Base-by-base conservation (phyloP, 169 alveolate genomes). In the Eimeria falciformis region DNA sequence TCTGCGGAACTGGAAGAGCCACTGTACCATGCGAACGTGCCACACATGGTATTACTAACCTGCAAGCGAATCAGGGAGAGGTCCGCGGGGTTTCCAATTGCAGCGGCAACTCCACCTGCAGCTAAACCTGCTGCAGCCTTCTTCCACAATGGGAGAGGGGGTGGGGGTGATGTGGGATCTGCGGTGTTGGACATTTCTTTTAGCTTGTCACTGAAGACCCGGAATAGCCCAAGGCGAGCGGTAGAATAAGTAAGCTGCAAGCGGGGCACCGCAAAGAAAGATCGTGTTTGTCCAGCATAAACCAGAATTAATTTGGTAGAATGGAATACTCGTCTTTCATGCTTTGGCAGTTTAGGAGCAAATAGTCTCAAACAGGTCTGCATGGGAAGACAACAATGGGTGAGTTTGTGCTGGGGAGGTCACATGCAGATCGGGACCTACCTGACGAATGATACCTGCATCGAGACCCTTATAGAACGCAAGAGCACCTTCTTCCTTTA, bases 11-110 rank as follows among this genome's bases (percentile, higher is more conserved):
- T 37, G 11, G 9, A 69, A 2, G 11, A 37, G 9, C 3, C 55
- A 33, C 55, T 33, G 55, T 69, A 53, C 37, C 25, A 1, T 45
- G 43, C n/a, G 18, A 50, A 65, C 29, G 75, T 3, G 40, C 6
- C 29, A 12, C 2, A 1, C 7, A 3, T 65, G 37, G 5, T 69
- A 75, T 5, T 6, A 11, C 86, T 18, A 40, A 86, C 96, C 92
- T 97, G 99, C 95, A 97, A 84, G 91, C 99, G 95, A 27, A 98
- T 96, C 92, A 98, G 94, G 7, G 99, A 97, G 68, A 98, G 95
- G 93, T 98, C 99, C 11, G 99, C 98, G 17, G 99, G 99, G 81
- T 97, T 98, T 66, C 99, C 99, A 45, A 98, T 94, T 43, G 98
- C 92, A 17, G 99, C 98, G 2, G 99, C 99, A 29, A 98, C 86